Base-by-base conservation (phyloP, 139 green algal species). In the Picochlorum sp. region DNA sequence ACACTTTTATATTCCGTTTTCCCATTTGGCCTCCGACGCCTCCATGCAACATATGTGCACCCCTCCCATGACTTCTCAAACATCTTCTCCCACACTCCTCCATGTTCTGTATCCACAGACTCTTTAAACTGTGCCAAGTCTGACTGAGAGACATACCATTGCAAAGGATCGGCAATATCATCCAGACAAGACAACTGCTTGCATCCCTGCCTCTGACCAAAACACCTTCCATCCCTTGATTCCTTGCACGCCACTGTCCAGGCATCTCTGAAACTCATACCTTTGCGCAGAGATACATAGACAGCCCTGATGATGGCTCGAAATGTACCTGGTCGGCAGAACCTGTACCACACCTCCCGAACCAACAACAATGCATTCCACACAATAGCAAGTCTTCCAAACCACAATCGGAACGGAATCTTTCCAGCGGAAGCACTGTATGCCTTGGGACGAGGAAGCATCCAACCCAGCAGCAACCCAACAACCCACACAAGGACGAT, bases 1-100 rank as follows among this genome's bases (percentile, higher is more conserved):
- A 86, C 54, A 51, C 76, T 89, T 76, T 92, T 90, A 83, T 96
- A 96, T 77, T 96, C 89, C 6, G 86, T 91, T 65, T 87, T 90
- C 47, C 85, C 85, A 45, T 71, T 67, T 60, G 81, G 74, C 45
- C 92, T 70, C 0, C 71, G 79, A 31, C 85, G 74, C 4, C 85
- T 77, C 75, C 76, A 91, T 10, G 81, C 80, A 18, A 58, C 75
- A 74, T 94, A 96, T 21, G 67, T 80, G 28, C 87, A 49, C 7
- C 65, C 49, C 15, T 74, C 69, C 11, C 88, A 75, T 2, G 82
- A 65, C 68, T 86, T 86, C n/a, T 87, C 58, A 70, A 89, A 85
- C 76, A 95, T 80, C 4, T 74, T 6, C 37, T 88, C 79, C 83
- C 81, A 87, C 30, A 45, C 47, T 11, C 54, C 67, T n/a, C 55